Evolutionary conservation across 2,329 filamentous ascomycete species (phyloP), one percentile per base, ranked within the genome.

Genomic region (Aspergillus pseudoglaucus): DNA sequence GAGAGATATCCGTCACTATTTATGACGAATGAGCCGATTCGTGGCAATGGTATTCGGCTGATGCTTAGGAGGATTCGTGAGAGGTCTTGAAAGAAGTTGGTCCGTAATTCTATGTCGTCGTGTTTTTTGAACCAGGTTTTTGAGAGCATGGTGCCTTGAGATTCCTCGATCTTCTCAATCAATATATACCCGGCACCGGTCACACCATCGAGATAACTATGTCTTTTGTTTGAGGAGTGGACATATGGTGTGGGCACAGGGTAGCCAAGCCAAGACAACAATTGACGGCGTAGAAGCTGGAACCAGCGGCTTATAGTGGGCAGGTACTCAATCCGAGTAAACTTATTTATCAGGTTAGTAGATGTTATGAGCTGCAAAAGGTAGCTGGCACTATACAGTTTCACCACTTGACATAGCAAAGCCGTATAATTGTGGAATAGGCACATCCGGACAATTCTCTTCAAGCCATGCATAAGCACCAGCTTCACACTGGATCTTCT

Each of bases 1-100:
- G 10, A 27, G 15, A 65, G 38, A 33, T 50, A 49, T 7, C 63
- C 56, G 9, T 59, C 27, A 3, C 59, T 42, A 41, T 66, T 52
- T 7, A 71, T 55, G 12, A 53, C 56, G 10, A 62, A 57, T 9
- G 67, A 70, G 3, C 66, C 66, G 44, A 71, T 70, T 8, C 56
- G 53, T 5, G 59, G 60, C 7, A 66, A 42, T 20, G 62, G 57
- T 8, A 50, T 52, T n/a, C 55, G 50, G 4, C 41, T 45, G 3
- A 59, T 6, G 20, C 39, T 48, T 4, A 62, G 23, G 1, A 59
- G 47, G 35, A 61, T 57, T 1, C 44, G 45, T 9, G 55, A 53
- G 25, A 30, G 25, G 25, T 30, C 25, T 12, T 30, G 47, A 41
- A 59, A 61, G 8, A 63, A 49, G 41, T 59, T 63, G 1, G 18